Evolutionary conservation across 129 eudicot genomes (phyloP).

Genomic region (Ambrosia artemisiifolia): DNA sequence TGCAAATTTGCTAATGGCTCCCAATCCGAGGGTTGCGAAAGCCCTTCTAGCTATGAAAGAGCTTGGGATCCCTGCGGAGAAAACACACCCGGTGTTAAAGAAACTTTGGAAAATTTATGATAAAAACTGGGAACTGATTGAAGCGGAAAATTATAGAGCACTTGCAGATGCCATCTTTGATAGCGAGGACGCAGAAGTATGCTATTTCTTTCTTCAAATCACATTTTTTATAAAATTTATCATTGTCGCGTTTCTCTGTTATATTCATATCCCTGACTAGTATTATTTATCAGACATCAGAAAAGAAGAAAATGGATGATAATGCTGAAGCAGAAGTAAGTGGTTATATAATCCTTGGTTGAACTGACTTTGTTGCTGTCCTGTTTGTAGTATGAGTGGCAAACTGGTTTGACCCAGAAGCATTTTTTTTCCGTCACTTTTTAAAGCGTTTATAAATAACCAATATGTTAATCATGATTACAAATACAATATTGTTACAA

Average conservation of each 20-base stretch:
- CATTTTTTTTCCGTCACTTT: not conserved
- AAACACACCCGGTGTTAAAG: conserved; percentile 75
- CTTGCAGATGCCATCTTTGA: conserved; percentile 96
- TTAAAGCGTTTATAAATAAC: too few species aligned
- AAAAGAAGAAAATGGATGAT: conserved; percentile 32
- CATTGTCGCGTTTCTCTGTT: conserved; percentile 6
- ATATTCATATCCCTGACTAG: conserved; percentile 2
- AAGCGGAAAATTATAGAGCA: conserved; percentile 81
- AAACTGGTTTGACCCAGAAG: not conserved
- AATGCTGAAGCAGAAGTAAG: conserved; percentile 45
- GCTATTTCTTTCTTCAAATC: not conserved
- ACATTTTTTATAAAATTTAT: not conserved
- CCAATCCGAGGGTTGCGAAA: conserved; percentile 48
- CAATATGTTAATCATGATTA: not conserved
- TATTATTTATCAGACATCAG: conserved; percentile 46
- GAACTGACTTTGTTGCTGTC: not conserved
- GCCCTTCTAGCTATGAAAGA: conserved; percentile 85
- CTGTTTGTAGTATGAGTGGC: not conserved
- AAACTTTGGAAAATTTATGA: conserved; percentile 65
- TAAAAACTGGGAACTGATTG: conserved; percentile 88
- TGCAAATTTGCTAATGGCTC: conserved; percentile 38
- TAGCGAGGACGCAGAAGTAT: conserved; percentile 49
- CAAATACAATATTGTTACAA: not conserved
- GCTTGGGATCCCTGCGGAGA: conserved; percentile 67
- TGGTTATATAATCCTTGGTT: not conserved